A percentile compares a stretch with the other conserved stretches of the same genome.
These are phyloP conservation scores for Microstegium vimineum DNA, from an alignment of 176 grass and related monocot species.

Conservation along the genomic window DNA sequence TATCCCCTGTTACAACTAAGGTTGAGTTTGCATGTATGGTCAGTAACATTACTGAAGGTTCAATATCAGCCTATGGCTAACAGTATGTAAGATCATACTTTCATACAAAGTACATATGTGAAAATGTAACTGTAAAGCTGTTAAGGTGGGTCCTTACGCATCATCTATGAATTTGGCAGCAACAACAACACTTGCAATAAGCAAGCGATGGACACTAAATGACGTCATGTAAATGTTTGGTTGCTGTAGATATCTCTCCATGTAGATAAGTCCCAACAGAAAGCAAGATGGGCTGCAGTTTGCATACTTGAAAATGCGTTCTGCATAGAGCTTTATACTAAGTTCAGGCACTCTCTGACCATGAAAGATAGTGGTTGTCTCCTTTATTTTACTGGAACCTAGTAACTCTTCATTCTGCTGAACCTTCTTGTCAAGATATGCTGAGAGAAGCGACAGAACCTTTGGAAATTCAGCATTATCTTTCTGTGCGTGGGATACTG, in stretches of 20 bases:
- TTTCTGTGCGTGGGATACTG: slow-evolving; percentile 46
- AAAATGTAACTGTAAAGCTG: neutral
- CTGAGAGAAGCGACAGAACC: slow-evolving; percentile 61
- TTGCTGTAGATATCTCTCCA: slow-evolving; percentile 84
- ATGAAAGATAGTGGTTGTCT: slow-evolving; percentile 60
- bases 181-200: slow-evolving; percentile 76
- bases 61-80: neutral
- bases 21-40: neutral
- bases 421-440: slow-evolving; percentile 57
- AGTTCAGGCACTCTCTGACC: slow-evolving; percentile 70
- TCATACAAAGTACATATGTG: neutral
- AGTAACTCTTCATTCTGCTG: slow-evolving; percentile 59
- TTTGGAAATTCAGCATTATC: slow-evolving; percentile 49
- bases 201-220: slow-evolving; percentile 72
- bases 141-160: slow-evolving; percentile 39
- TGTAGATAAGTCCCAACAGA: slow-evolving; percentile 79
- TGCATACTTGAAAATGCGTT: slow-evolving; percentile 92
- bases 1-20: no score
- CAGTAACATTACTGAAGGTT: neutral
- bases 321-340: slow-evolving; percentile 69
- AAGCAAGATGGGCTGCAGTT: slow-evolving; percentile 94
- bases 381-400: slow-evolving; percentile 42
- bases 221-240: slow-evolving; percentile 61
- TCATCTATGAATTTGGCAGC: slow-evolving; percentile 98
- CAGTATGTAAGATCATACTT: neutral